phyloP scores from a whole-genome alignment of 192 early-diverging fungal species.

The Neocallimastix lanati region DNA sequence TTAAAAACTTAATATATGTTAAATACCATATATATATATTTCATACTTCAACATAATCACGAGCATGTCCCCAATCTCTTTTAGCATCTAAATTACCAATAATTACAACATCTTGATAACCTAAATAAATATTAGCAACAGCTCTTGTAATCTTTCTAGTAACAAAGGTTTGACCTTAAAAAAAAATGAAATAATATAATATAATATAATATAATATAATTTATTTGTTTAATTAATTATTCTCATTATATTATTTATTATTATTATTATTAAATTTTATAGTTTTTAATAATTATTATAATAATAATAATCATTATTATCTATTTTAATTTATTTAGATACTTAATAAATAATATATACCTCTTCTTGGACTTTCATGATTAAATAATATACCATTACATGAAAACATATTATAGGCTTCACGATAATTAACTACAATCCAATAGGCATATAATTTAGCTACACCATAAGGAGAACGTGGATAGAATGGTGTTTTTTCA shows the following conservation, averaged over 20 bases:
- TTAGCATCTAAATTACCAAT: constrained; percentile 60
- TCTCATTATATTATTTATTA: no score
- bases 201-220: no score
- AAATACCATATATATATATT: no score
- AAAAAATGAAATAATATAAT: no score
- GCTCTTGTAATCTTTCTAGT: constrained; percentile 61
- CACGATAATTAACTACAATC: constrained; percentile 65
- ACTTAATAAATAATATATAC: no score
- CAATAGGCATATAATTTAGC: constrained; percentile 67
- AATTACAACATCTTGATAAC: constrained; percentile 46
- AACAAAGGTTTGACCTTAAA: constrained; percentile 35
- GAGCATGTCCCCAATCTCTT: constrained; percentile 67
- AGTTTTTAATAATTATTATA: neutral
- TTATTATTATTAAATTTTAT: neutral
- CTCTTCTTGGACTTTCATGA: constrained; percentile 57
- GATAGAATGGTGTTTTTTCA: constrained; percentile 69
- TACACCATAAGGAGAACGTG: constrained; percentile 60
- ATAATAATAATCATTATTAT: no score
- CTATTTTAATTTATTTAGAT: no score
- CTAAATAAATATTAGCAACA: constrained; percentile 51
- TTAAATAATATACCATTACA: constrained; percentile 66
- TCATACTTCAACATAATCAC: constrained; percentile 38
- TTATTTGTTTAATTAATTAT: no score
- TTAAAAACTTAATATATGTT: no score
- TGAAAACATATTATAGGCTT: constrained; percentile 58